These are phyloP conservation scores for Fusarium mundagurra DNA, from an alignment of 2,329 filamentous ascomycete genomes.

Conservation along the genomic window DNA sequence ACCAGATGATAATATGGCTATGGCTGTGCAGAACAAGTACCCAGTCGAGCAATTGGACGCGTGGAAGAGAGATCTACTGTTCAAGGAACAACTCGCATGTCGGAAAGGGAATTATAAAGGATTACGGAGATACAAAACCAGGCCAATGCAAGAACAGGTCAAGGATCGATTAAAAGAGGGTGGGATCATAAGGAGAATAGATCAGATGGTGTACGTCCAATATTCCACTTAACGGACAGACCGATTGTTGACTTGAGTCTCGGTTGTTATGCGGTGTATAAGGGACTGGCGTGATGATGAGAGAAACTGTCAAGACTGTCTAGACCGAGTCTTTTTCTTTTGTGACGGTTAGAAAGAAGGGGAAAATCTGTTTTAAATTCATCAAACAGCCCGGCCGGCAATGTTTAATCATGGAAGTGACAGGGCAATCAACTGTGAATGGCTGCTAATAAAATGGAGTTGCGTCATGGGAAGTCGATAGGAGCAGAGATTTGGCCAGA, in stretches of 20 bases:
- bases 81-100: conserved; percentile 17
- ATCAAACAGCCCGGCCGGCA: neutral
- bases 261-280: conserved; percentile 30
- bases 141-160: neutral
- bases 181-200: conserved; percentile 21
- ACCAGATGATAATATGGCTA: neutral
- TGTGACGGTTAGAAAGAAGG: conserved; percentile 11
- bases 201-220: conserved; percentile 22
- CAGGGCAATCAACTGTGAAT: conserved; percentile 21
- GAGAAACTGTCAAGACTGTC: neutral
- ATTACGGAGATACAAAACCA: neutral
- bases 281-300: conserved; percentile 21
- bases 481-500: conserved; percentile 18
- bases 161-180: conserved; percentile 4
- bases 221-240: conserved; percentile 12
- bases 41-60: neutral
- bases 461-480: conserved; percentile 38
- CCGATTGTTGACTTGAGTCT: conserved; percentile 21
- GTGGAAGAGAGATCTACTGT: conserved; percentile 6
- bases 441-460: conserved; percentile 17
- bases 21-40: neutral
- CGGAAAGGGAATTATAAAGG: neutral
- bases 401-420: conserved; percentile 11
- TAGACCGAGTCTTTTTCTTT: conserved; percentile 16
- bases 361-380: neutral